phyloP scores from a whole-genome alignment of 768 basidiomycete species.

The Boletus sensibilis region DNA sequence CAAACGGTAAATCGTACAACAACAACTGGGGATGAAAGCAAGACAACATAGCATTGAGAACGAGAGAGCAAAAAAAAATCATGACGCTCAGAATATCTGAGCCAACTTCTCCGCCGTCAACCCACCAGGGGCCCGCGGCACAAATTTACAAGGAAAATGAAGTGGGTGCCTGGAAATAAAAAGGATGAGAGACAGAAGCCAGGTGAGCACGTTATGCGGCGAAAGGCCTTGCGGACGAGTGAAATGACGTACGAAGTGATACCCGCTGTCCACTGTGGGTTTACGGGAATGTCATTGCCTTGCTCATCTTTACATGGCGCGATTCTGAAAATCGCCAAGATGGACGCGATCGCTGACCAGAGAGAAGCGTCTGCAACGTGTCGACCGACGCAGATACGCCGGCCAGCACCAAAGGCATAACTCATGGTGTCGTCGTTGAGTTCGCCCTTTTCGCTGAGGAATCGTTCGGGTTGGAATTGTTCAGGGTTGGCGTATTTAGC shows the following conservation, averaged over 20 bases:
- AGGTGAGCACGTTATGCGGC: neutral
- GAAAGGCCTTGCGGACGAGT: neutral
- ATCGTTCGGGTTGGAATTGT: slow-evolving; percentile 38
- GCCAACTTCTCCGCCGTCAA: slow-evolving; percentile 17
- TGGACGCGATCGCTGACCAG: slow-evolving; percentile 34
- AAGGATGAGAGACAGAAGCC: neutral
- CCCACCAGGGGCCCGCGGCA: slow-evolving; percentile 22
- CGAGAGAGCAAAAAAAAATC: neutral
- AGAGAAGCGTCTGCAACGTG: slow-evolving; percentile 43
- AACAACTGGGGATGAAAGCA: neutral
- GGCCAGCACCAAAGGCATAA: slow-evolving; percentile 38
- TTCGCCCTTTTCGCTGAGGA: slow-evolving; percentile 22
- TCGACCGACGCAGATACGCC: slow-evolving; percentile 41
- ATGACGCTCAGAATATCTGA: slow-evolving; percentile 17
- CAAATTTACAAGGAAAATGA: slow-evolving; percentile 25
- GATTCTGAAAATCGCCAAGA: slow-evolving; percentile 38
- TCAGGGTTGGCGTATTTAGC: slow-evolving; percentile 34
- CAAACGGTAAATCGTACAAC: neutral
- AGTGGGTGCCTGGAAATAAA: slow-evolving; percentile 20
- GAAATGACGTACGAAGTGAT: slow-evolving; percentile 27
- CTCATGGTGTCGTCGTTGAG: slow-evolving; percentile 31
- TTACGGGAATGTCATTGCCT: slow-evolving; percentile 23
- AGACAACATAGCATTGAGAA: neutral
- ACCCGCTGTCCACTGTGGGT: slow-evolving; percentile 24
- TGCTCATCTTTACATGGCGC: slow-evolving; percentile 26